These are phyloP conservation scores for Candida sphagnicola DNA, from an alignment of 805 yeast species.

Conservation along the genomic window DNA sequence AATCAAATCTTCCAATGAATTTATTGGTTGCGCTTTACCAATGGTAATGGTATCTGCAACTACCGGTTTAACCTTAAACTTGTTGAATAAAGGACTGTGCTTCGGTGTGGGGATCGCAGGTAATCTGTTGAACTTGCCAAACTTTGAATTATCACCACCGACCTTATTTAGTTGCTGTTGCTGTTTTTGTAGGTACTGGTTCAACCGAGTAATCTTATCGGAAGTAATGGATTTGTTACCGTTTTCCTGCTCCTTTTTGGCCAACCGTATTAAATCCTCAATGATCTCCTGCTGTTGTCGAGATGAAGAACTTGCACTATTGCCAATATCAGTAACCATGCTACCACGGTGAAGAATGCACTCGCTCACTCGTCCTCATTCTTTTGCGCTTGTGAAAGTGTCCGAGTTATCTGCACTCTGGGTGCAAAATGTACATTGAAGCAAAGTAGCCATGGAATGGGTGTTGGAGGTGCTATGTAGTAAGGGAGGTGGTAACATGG, in stretches of 20 bases:
- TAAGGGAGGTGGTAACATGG: neutral
- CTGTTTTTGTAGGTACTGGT: conserved; percentile 20
- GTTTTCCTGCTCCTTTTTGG: conserved; percentile 32
- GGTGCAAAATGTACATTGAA: neutral
- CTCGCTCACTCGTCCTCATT: too few relatives aligned
- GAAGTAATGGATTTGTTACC: conserved; percentile 36
- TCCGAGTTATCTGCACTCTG: neutral
- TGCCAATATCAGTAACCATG: neutral
- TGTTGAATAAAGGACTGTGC: conserved; percentile 31
- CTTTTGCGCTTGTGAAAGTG: too few relatives aligned
- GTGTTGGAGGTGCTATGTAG: too few relatives aligned
- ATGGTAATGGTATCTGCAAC: neutral
- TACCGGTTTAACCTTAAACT: conserved; percentile 18
- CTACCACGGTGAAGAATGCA: neutral
- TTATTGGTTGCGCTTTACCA: neutral
- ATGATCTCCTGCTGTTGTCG: conserved; percentile 21
- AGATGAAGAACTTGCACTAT: neutral
- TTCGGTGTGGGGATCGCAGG: conserved; percentile 24
- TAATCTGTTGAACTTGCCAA: conserved; percentile 9
- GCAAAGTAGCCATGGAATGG: neutral
- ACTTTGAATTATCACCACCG: neutral
- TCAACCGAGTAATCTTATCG: conserved; percentile 31
- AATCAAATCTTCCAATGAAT: conserved; percentile 1
- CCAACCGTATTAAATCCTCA: conserved; percentile 24
- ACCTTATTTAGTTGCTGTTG: neutral